A percentile compares a stretch with the other conserved stretches of the same genome.
These are phyloP conservation scores for Rubroshorea leprosula DNA, from an alignment of 345 rosid genomes.

Conservation along the genomic window DNA sequence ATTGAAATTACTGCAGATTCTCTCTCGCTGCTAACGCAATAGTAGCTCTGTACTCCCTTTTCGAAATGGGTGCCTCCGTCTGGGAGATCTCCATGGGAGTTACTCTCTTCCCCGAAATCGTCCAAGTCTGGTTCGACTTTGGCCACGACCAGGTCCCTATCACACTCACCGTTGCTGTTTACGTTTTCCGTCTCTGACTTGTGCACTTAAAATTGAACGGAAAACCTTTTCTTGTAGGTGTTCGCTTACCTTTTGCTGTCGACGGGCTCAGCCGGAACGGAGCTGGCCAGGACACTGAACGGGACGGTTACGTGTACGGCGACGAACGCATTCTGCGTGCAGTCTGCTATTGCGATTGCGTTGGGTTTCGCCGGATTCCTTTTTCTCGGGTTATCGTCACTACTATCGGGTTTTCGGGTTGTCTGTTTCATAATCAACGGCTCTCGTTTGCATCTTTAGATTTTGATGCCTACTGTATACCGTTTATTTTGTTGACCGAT, in stretches of 20 bases:
- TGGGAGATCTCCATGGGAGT: slow-evolving; percentile 77
- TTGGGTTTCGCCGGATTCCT: slow-evolving; percentile 81
- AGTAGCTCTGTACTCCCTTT: slow-evolving; percentile 76
- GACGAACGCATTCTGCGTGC: too few species aligned
- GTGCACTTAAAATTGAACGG: too few species aligned
- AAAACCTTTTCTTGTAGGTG: too few species aligned
- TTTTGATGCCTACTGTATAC: background rate
- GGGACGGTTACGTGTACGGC: too few species aligned
- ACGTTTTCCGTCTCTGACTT: too few species aligned
- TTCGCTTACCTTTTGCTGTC: slow-evolving; percentile 11
- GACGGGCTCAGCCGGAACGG: slow-evolving; percentile 22
- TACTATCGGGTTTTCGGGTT: slow-evolving; percentile 82
- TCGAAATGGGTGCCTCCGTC: slow-evolving; percentile 66
- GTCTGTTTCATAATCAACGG: slow-evolving; percentile 75
- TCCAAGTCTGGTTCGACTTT: slow-evolving; percentile 96
- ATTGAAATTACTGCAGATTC: slow-evolving; percentile 50
- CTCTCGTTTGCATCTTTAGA: slow-evolving; percentile 74
- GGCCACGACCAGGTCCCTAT: slow-evolving; percentile 80
- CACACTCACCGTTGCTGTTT: too few species aligned
- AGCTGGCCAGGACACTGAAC: too few species aligned
- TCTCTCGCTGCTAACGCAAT: slow-evolving; percentile 74
- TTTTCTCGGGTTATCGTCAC: slow-evolving; percentile 59
- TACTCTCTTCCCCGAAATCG: slow-evolving; percentile 70
- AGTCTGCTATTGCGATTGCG: too few species aligned
- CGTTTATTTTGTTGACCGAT: too few species aligned